phyloP scores from a whole-genome alignment of 306 rosid genomes.

The Cucumis cinereus region DNA sequence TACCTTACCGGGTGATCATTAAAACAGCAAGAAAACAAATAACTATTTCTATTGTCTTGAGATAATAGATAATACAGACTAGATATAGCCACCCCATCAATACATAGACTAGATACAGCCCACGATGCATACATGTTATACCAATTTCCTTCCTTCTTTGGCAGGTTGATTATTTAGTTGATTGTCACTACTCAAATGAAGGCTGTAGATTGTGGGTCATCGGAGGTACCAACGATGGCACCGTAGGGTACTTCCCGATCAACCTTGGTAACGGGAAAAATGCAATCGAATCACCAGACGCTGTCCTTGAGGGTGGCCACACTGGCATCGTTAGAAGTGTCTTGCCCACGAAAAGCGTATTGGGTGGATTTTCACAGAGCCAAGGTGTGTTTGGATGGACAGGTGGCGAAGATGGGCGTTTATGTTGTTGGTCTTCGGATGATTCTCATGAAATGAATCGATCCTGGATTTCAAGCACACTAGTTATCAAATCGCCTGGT shows the following conservation, averaged over 20 bases:
- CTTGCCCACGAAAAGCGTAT: slow-evolving; percentile 42
- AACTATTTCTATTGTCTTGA: not conserved
- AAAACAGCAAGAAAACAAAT: not conserved
- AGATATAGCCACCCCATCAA: not conserved
- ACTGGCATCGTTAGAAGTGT: slow-evolving; percentile 48
- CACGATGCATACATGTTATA: not conserved
- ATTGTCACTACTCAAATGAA: slow-evolving; percentile 66
- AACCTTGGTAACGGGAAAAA: slow-evolving; percentile 21
- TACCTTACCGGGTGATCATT: not conserved
- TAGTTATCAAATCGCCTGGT: slow-evolving; percentile 37
- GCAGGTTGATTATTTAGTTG: slow-evolving; percentile 85
- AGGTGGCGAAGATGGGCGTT: slow-evolving; percentile 90
- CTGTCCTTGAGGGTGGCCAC: slow-evolving; percentile 85
- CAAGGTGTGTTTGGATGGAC: slow-evolving; percentile 82
- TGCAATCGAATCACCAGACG: slow-evolving; percentile 60
- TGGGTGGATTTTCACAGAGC: slow-evolving; percentile 20
- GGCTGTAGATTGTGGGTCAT: slow-evolving; percentile 60
- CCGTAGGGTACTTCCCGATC: slow-evolving; percentile 75
- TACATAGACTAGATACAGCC: not conserved
- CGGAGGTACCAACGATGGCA: slow-evolving; percentile 70
- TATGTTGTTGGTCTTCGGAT: slow-evolving; percentile 82
- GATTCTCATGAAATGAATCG: slow-evolving; percentile 29
- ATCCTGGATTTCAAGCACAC: slow-evolving; percentile 68
- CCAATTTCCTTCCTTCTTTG: slow-evolving; percentile 5
- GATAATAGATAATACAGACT: not conserved